Conservation (phyloP, 495 filamentous ascomycete species). For the Monascus purpureus region DNA sequence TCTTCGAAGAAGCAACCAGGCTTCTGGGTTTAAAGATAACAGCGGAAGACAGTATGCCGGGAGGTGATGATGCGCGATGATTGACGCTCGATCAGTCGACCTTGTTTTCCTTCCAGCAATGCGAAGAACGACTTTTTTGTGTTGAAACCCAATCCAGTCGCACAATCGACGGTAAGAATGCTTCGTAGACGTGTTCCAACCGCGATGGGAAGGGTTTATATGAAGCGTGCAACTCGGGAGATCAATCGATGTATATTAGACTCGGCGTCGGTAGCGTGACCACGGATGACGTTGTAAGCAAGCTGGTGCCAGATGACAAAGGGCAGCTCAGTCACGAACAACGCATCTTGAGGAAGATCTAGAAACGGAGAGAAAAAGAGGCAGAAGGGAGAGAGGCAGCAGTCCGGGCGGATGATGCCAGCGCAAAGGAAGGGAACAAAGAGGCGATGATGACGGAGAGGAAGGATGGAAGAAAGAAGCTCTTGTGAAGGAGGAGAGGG, state of each 20-base stretch:
- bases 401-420: no score
- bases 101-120: no score
- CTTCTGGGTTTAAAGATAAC: conserved; percentile 11
- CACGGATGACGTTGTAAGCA: conserved; percentile 24
- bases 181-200: no score
- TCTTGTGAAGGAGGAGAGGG: conserved; percentile 6
- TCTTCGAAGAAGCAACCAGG: conserved; percentile 21
- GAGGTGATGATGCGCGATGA: not conserved
- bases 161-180: no score
- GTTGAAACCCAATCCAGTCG: no score
- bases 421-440: conserved; percentile 5
- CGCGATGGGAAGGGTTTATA: no score
- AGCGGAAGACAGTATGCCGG: conserved; percentile 1
- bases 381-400: no score
- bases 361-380: conserved; percentile 3
- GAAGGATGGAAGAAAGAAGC: conserved; percentile 4
- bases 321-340: conserved; percentile 20
- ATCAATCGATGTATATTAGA: no score
- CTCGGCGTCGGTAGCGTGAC: conserved; percentile 31
- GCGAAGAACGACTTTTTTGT: no score
- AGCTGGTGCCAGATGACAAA: conserved; percentile 13
- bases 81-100: no score
- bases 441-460: conserved; percentile 5
- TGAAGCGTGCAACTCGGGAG: no score
- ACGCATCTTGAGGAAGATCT: conserved; percentile 18